Percentiles rank a stretch among this genome's conserved stretches.
These are phyloP conservation scores for Talaromyces piceae DNA, from an alignment of 2,329 filamentous ascomycete genomes.

Conservation along the genomic window DNA sequence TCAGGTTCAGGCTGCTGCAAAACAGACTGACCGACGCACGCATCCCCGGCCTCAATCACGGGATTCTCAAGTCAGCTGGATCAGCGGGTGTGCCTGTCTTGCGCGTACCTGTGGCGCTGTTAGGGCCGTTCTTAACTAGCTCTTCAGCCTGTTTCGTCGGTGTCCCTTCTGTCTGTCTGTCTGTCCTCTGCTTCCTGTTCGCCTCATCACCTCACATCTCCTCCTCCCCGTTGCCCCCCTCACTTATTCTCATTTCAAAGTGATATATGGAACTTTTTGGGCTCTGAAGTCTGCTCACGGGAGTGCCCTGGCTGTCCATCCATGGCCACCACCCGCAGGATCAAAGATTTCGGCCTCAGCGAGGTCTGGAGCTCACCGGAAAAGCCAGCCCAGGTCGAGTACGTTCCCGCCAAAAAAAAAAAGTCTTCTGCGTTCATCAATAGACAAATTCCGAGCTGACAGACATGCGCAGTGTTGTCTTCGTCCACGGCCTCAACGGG, in stretches of 20 bases:
- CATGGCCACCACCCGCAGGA: constrained; percentile 10
- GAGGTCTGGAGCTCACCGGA: constrained; percentile 32
- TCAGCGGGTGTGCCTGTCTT: too few species aligned
- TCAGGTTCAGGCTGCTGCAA: neutral
- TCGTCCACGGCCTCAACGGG: constrained; percentile 65
- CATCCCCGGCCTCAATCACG: neutral
- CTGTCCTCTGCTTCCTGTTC: too few species aligned
- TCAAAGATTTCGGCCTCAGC: constrained; percentile 36
- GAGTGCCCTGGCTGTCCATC: neutral
- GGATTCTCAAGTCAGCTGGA: neutral
- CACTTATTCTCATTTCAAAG: too few species aligned
- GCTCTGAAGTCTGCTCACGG: neutral
- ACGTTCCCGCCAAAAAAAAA: too few species aligned
- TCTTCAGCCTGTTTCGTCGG: neutral
- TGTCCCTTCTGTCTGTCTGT: neutral
- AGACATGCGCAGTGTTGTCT: constrained; percentile 43
- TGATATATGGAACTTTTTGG: neutral
- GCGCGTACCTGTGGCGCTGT: neutral
- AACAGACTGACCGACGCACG: too few species aligned
- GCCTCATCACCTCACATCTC: too few species aligned
- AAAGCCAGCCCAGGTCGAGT: constrained; percentile 33
- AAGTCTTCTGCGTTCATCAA: too few species aligned
- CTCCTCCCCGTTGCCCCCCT: too few species aligned
- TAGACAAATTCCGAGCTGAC: too few species aligned
- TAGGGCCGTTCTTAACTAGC: neutral